Evolutionary conservation across 208 protist species (phyloP).

Genomic region (Tritrichomonas foetus): DNA sequence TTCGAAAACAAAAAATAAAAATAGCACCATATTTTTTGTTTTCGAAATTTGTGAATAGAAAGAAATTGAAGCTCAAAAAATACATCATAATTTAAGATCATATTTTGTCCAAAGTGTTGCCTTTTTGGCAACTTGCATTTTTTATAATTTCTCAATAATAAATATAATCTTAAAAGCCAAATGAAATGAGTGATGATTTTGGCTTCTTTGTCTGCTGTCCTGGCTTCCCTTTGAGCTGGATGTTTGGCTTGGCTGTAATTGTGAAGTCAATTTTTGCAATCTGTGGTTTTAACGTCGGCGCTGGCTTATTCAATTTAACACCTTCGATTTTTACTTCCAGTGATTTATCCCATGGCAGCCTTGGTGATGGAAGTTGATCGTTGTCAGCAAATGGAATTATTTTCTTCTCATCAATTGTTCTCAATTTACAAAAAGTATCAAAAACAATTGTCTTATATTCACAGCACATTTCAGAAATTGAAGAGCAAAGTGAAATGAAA

Average conservation of each 20-base stretch:
- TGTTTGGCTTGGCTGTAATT: background rate
- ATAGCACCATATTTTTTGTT: too few species aligned
- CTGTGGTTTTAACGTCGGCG: background rate
- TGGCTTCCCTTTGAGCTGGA: background rate
- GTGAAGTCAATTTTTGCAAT: background rate
- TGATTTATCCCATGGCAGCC: background rate
- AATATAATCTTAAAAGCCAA: constrained; percentile 13
- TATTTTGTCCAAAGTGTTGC: too few species aligned
- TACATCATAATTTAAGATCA: too few species aligned
- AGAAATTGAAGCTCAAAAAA: too few species aligned
- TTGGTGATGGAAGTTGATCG: background rate
- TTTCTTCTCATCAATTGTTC: constrained; percentile 17
- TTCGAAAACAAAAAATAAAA: too few species aligned
- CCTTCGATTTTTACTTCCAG: background rate
- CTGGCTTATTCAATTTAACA: background rate
- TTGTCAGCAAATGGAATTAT: background rate
- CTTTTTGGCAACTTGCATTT: too few species aligned
- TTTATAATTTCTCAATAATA: too few species aligned
- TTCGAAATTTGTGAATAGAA: too few species aligned
- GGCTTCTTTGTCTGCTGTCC: background rate
- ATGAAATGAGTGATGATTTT: background rate
- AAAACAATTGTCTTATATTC: background rate
- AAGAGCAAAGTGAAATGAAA: background rate
- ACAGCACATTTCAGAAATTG: background rate
- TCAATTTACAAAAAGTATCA: background rate